A percentile compares a stretch with the other conserved stretches of the same genome.
Evolutionary conservation across 768 basidiomycete genomes (phyloP).

Genomic region (Porpolomopsis calyptriformis): DNA sequence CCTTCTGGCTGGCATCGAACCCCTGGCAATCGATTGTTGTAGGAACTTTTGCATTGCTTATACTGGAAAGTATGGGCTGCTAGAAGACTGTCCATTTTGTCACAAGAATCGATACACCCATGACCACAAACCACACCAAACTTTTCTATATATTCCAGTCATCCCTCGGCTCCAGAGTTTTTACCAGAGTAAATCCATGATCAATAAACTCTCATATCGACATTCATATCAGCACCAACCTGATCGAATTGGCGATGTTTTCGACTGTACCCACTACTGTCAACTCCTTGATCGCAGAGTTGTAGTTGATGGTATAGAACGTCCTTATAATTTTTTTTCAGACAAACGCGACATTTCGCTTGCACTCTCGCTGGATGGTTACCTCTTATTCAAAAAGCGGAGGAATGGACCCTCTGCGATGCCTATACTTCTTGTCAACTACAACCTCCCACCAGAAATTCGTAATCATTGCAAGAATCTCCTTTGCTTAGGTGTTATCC

Average conservation of each 20-base stretch:
- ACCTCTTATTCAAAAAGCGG: conserved; percentile 25
- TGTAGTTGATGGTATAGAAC: conserved; percentile 16
- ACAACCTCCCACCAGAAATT: conserved; percentile 23
- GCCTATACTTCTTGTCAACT: conserved; percentile 33
- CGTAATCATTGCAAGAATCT: conserved; percentile 26
- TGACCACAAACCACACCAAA: conserved; percentile 8
- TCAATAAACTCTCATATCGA: conserved; percentile 12
- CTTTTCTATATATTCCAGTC: conserved; percentile 20
- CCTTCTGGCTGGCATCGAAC: conserved; percentile 17
- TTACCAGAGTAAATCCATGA: conserved; percentile 8
- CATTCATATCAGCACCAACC: conserved; percentile 9
- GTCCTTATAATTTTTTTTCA: conserved; percentile 24
- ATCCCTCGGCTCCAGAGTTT: conserved; percentile 21
- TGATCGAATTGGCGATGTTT: conserved; percentile 23
- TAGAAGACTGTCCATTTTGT: conserved; percentile 14
- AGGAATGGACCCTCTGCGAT: conserved; percentile 23
- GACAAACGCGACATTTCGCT: conserved; percentile 32
- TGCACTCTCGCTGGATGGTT: conserved; percentile 33
- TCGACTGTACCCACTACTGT: conserved; percentile 25
- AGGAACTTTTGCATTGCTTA: conserved; percentile 24
- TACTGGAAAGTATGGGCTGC: conserved; percentile 13
- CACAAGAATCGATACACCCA: conserved; percentile 8
- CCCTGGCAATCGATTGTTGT: conserved; percentile 23
- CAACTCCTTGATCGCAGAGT: conserved; percentile 16
- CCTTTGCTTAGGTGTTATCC: conserved; percentile 31